Evolutionary conservation across 2,329 filamentous ascomycete genomes (phyloP).

Genomic region (Leptoxyphium fumago): DNA sequence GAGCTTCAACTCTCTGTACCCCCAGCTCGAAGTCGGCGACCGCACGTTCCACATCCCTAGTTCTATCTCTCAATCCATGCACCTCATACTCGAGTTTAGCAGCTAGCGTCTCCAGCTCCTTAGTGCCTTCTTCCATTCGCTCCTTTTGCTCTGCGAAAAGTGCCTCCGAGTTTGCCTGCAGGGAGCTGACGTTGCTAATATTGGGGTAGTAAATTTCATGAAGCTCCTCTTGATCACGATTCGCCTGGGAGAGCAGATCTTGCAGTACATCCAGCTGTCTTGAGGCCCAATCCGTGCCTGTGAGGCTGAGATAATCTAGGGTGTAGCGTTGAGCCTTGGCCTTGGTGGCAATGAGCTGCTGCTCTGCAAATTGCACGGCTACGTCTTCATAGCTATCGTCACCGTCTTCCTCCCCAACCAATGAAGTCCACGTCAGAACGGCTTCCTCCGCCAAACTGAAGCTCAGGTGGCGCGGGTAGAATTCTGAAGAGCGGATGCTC

Average conservation of each 20-base stretch:
- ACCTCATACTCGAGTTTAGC: constrained; percentile 91
- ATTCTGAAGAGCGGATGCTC: constrained; percentile 30
- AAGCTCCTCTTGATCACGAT: constrained; percentile 49
- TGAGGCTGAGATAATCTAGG: constrained; percentile 26
- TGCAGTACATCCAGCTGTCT: constrained; percentile 42
- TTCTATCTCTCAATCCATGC: constrained; percentile 59
- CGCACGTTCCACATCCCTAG: constrained; percentile 76
- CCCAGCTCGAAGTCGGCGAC: constrained; percentile 66
- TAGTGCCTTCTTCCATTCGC: constrained; percentile 53
- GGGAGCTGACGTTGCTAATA: constrained; percentile 52
- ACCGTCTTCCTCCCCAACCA: constrained; percentile 15
- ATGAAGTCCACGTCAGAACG: constrained; percentile 45
- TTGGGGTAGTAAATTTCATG: constrained; percentile 54
- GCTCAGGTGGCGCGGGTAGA: constrained; percentile 58
- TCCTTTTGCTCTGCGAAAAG: constrained; percentile 55
- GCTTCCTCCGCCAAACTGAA: constrained; percentile 64
- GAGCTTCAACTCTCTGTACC: constrained; percentile 29
- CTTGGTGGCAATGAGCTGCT: constrained; percentile 33
- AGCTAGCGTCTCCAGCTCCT: constrained; percentile 65
- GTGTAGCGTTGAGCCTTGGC: constrained; percentile 40
- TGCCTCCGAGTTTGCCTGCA: constrained; percentile 53
- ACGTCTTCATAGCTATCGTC: constrained; percentile 8
- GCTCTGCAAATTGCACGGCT: constrained; percentile 9
- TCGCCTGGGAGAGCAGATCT: constrained; percentile 35
- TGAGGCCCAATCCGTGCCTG: constrained; percentile 43